Base-by-base conservation (phyloP, 257 asterid genomes). In the Echium plantagineum region DNA sequence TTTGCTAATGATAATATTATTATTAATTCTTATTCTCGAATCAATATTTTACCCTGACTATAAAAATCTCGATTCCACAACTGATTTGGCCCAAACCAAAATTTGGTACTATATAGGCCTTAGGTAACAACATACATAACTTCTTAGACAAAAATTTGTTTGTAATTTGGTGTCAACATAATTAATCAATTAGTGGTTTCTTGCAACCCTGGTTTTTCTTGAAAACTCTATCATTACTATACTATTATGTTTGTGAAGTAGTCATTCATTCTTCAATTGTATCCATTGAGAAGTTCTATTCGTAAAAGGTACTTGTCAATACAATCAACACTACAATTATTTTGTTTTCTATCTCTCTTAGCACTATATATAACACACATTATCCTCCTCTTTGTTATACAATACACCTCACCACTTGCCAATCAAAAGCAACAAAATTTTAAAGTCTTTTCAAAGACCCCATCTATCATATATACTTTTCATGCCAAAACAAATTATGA, bases 151-250 rank as follows among this genome's bases (percentile, higher is more conserved):
- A 26, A 26, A 2, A 28, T 28, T 28, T 28, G 5, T 28, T 4
- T 28, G 5, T 28, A 28, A 28, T 28, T 28, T 3, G 32, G 49
- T 42, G 49, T 3, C 12, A 12, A 12, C 13, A 12, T 10, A 42
- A 42, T 42, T 42, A 10, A 42, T 17, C 17, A 10, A 42, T 10
- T 12, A 35, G 55, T 72, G 71, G 63, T 86, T 71, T 71, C 89
- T 79, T 83, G 84, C 72, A 59, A 68, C 62, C 22, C 69, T 74
- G 78, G 81, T 19, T 75, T 69, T 69, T 66, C 73, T 69, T 73
- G 64, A 68, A 74, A 72, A 57, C 68, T 73, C 75, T 74, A 4
- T 28, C 32, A 28, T 56, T 42, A 64, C 66, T 65, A 76, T 42
- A n/a, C n/a, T n/a, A n/a, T n/a, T n/a, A n/a, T n/a, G n/a, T n/a